Evolutionary conservation across 768 basidiomycete species (phyloP), one percentile per base, ranked within the genome.

Genomic region (Tylopilus sp.): DNA sequence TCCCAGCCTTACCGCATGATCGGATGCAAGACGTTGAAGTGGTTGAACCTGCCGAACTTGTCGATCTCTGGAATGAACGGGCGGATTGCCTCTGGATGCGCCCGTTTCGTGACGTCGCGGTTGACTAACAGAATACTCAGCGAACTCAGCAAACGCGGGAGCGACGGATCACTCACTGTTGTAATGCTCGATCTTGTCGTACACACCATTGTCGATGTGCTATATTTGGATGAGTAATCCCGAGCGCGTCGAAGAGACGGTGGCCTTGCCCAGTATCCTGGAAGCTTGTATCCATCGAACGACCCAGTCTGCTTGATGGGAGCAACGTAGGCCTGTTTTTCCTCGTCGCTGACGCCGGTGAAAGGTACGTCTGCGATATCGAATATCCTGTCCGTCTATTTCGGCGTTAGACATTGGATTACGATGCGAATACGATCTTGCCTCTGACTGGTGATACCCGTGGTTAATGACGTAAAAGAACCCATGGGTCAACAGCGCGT

Each of bases 161-260:
- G 17, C 13, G 16, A 36, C 8, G 33, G 14, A 52, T 28, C 33
- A 14, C 78, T 52, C 53, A 86, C 85, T 74, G 56, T 81, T 83
- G 59, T 87, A 86, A 46, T 79, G 72, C 60, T 87, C 85, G 17
- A 85, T 58, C 57, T 85, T 82, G 60, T 87, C 86, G 17, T 67
- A 75, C 24, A 87, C 79, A 7, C 85, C 85, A 12, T 76, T 76
- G 36, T 80, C 81, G 41, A 86, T 79, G 45, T 82, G 80, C 85
- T 87, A 48, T 8, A 17, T 22, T 7, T 14, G 38, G 2, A 34
- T 44, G 25, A n/a, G 16, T 28, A 22, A n/a, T n/a, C 16, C 21
- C 16, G 36, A 38, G n/a, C 16, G 44, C 17, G 14, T 21, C n/a
- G n/a, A 29, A n/a, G n/a, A 31, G 31, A 44, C 6, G 4, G 22